Evolutionary conservation across 2,329 filamentous ascomycete genomes (phyloP).

Genomic region (Paraphaeosphaeria minitans): DNA sequence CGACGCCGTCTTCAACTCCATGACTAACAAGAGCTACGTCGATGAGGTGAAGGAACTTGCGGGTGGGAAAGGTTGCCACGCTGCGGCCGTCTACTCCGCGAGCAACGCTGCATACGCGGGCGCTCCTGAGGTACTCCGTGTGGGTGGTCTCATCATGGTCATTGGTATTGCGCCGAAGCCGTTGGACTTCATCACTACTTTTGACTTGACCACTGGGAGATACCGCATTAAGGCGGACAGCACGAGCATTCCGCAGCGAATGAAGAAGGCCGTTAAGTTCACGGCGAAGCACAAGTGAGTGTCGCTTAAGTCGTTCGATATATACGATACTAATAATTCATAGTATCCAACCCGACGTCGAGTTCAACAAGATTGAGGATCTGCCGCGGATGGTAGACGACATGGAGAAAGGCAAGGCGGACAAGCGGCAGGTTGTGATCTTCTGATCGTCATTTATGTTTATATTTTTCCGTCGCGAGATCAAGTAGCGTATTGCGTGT

Average conservation of each 20-base stretch:
- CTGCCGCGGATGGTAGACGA: conserved; percentile 47
- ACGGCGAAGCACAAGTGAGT: conserved; percentile 46
- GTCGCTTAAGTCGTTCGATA: background rate
- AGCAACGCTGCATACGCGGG: conserved; percentile 46
- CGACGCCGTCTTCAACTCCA: conserved; percentile 52
- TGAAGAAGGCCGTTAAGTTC: conserved; percentile 53
- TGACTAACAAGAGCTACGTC: conserved; percentile 45
- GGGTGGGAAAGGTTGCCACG: conserved; percentile 47
- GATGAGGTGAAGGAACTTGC: conserved; percentile 51
- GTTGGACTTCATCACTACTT: conserved; percentile 44
- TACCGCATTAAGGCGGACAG: conserved; percentile 52
- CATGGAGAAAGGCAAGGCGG: conserved; percentile 46
- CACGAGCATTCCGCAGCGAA: conserved; percentile 50
- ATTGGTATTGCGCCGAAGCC: conserved; percentile 49
- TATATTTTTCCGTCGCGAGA: background rate
- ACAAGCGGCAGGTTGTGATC: conserved; percentile 46
- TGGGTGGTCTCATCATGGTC: conserved; percentile 51
- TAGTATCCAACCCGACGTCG: conserved; percentile 49
- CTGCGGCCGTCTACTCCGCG: conserved; percentile 51
- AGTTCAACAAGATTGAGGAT: conserved; percentile 48
- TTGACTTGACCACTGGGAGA: conserved; percentile 49
- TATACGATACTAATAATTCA: background rate
- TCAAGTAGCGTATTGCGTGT: background rate
- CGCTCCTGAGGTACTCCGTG: conserved; percentile 44
- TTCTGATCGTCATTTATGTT: conserved; percentile 26